Evolutionary conservation across 495 filamentous ascomycete species (phyloP).

Genomic region (Apodospora peruviana): DNA sequence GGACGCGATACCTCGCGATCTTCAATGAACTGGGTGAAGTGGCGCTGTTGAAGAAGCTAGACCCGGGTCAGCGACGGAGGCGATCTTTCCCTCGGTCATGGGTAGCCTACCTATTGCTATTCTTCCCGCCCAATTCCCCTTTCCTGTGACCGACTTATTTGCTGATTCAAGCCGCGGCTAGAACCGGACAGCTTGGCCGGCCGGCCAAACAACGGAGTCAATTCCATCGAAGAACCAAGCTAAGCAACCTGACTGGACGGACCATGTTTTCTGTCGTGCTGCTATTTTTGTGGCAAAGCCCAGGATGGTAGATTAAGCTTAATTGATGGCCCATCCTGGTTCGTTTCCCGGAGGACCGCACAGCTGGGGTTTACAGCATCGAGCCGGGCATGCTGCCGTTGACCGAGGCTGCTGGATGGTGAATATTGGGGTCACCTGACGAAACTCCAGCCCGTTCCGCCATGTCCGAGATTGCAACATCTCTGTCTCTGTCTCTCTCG

Average conservation of each 20-base stretch:
- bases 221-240: no score
- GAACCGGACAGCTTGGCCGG: not conserved
- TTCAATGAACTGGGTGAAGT: no score
- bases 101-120: not conserved
- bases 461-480: no score
- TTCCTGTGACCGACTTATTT: not conserved
- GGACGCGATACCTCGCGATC: no score
- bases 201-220: not conserved
- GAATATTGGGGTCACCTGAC: no score
- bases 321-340: constrained; percentile 20
- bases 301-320: constrained; percentile 37
- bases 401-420: no score
- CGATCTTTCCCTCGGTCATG: not conserved
- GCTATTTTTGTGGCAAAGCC: constrained; percentile 32
- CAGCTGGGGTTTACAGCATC: no score
- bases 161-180: constrained; percentile 8
- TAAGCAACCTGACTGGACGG: constrained; percentile 1
- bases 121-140: not conserved
- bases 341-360: constrained; percentile 11
- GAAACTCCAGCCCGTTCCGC: no score
- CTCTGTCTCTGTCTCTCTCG: no score
- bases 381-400: no score
- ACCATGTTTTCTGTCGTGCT: constrained; percentile 13
- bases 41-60: constrained; percentile 1
- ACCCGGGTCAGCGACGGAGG: constrained; percentile 14